phyloP scores from a whole-genome alignment of 768 basidiomycete genomes.

The Pleurotus djamor region DNA sequence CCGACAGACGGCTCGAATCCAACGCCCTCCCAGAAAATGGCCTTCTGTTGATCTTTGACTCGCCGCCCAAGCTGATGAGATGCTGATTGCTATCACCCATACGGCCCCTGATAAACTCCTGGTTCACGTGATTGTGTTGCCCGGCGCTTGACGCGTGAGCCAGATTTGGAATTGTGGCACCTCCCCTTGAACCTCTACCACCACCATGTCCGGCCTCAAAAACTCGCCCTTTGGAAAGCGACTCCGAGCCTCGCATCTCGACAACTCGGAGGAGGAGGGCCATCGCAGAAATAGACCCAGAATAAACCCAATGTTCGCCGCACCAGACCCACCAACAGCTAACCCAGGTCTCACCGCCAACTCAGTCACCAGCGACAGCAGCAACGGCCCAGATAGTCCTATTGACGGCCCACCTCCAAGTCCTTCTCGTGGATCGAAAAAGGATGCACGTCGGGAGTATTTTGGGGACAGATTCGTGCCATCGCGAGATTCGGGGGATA shows the following conservation, averaged over 20 bases:
- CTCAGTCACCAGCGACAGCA: slow-evolving; percentile 53
- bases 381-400: slow-evolving; percentile 41
- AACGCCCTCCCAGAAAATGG: too few species aligned
- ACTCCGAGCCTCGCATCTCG: slow-evolving; percentile 68
- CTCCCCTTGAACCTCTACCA: slow-evolving; percentile 2
- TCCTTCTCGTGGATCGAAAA: slow-evolving; percentile 9
- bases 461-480: slow-evolving; percentile 73
- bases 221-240: slow-evolving; percentile 86
- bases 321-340: slow-evolving; percentile 34
- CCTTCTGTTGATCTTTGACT: neutral
- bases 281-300: slow-evolving; percentile 51
- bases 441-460: slow-evolving; percentile 29
- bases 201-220: slow-evolving; percentile 69
- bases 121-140: neutral
- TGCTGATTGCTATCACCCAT: neutral
- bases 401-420: slow-evolving; percentile 24
- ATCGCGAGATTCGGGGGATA: slow-evolving; percentile 57
- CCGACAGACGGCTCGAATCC: too few species aligned
- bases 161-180: neutral
- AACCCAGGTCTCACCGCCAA: slow-evolving; percentile 58
- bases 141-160: neutral
- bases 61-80: neutral
- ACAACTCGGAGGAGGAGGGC: slow-evolving; percentile 48
- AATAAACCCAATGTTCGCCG: slow-evolving; percentile 52
- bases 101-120: neutral